Conservation (phyloP, 306 rosid species). For the Acmispon strigosus region DNA sequence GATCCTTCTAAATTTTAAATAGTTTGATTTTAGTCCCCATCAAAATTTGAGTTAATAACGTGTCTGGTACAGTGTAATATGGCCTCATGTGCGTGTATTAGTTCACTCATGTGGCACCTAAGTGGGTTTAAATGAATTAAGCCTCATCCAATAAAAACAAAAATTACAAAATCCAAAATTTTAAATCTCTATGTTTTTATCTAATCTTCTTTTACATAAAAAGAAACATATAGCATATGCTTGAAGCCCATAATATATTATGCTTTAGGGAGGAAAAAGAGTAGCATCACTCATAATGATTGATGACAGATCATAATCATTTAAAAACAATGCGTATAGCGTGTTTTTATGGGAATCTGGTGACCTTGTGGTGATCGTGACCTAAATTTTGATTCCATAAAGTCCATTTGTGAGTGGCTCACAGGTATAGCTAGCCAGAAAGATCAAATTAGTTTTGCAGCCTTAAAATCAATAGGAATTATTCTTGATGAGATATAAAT, state of each 20-base stretch:
- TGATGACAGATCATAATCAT: constrained; percentile 2
- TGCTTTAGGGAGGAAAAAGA: neutral
- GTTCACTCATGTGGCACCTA: too few species aligned
- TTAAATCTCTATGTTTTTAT: too few species aligned
- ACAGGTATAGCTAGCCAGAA: neutral
- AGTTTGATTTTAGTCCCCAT: too few species aligned
- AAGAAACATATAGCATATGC: neutral
- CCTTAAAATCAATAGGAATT: neutral
- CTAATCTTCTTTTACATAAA: too few species aligned
- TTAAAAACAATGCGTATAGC: neutral
- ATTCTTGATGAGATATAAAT: neutral
- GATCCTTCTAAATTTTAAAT: too few species aligned
- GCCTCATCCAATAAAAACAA: too few species aligned
- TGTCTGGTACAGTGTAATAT: too few species aligned
- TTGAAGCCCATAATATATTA: neutral
- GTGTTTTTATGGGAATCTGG: neutral
- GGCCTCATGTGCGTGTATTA: too few species aligned
- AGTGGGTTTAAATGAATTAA: too few species aligned
- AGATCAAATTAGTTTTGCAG: constrained; percentile 3
- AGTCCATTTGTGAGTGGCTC: neutral
- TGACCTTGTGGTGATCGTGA: constrained; percentile 5
- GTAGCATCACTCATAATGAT: neutral
- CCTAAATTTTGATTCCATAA: constrained; percentile 7
- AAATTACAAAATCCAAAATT: too few species aligned
- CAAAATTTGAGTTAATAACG: too few species aligned